A percentile compares a stretch with the other conserved stretches of the same genome.
Conservation (phyloP, 768 basidiomycete species). For the Suillus ampliporus region DNA sequence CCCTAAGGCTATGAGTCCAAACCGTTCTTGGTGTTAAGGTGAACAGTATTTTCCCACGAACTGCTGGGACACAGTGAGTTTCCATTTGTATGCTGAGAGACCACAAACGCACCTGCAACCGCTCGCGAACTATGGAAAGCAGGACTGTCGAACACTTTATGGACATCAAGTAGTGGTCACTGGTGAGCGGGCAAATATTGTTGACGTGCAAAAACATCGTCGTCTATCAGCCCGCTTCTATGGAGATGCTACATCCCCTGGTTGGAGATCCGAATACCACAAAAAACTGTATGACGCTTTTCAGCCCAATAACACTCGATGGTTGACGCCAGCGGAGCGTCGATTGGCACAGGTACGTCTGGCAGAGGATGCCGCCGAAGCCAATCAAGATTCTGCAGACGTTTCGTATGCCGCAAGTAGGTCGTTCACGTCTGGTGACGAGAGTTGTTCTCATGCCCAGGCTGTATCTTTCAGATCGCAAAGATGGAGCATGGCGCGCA, state of each 20-base stretch:
- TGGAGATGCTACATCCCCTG: too few relatives aligned
- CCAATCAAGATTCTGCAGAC: slow-evolving; percentile 59
- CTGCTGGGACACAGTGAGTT: not conserved
- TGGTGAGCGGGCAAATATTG: too few relatives aligned
- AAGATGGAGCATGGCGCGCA: too few relatives aligned
- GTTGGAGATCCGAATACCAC: too few relatives aligned
- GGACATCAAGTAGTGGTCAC: too few relatives aligned
- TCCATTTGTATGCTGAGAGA: not conserved
- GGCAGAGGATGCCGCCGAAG: slow-evolving; percentile 71
- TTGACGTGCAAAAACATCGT: too few relatives aligned
- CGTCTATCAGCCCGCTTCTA: too few relatives aligned
- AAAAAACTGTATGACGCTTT: too few relatives aligned
- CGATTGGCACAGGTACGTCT: slow-evolving; percentile 69
- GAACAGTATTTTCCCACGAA: slow-evolving; percentile 7
- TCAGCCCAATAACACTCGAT: slow-evolving; percentile 66
- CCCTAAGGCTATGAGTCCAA: not conserved
- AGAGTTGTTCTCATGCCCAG: too few relatives aligned
- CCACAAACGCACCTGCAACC: slow-evolving; percentile 1
- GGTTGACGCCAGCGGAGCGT: slow-evolving; percentile 55
- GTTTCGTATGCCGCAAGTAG: slow-evolving; percentile 69
- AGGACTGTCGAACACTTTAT: too few relatives aligned
- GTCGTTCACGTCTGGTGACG: too few relatives aligned
- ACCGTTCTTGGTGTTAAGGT: not conserved
- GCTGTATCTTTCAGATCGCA: too few relatives aligned
- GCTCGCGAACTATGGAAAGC: slow-evolving; percentile 1